A percentile compares a stretch with the other conserved stretches of the same genome.
phyloP scores from a whole-genome alignment of 768 basidiomycete genomes.

The Termitomyces bulborhizus region DNA sequence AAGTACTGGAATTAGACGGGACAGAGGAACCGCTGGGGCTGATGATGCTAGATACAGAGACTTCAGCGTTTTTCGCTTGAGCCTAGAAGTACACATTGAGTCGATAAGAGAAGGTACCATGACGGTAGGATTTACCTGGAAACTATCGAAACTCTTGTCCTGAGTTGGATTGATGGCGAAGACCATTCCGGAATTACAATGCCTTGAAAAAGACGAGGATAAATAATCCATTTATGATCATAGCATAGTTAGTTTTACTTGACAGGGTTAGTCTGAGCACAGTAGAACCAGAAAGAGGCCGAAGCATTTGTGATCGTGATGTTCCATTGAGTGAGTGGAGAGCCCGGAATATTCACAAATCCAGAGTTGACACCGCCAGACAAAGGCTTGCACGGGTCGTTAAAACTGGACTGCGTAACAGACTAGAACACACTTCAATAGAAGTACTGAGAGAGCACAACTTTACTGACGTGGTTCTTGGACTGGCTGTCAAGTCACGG shows the following conservation, averaged over 20 bases:
- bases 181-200: slow-evolving; percentile 54
- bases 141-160: slow-evolving; percentile 39
- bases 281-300: slow-evolving; percentile 60
- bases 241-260: slow-evolving; percentile 12
- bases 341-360: slow-evolving; percentile 32
- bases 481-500: slow-evolving; percentile 20
- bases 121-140: slow-evolving; percentile 28
- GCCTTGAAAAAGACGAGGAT: slow-evolving; percentile 20
- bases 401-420: slow-evolving; percentile 57
- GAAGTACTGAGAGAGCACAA: not conserved
- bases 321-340: not conserved
- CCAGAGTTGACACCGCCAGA: slow-evolving; percentile 45
- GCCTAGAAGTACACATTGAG: slow-evolving; percentile 1
- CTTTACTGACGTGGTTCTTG: slow-evolving; percentile 33
- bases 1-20: not conserved
- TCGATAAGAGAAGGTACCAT: not conserved
- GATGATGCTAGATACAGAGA: not conserved
- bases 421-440: slow-evolving; percentile 26
- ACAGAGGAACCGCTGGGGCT: not conserved
- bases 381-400: slow-evolving; percentile 39
- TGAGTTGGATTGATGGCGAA: slow-evolving; percentile 51
- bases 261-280: slow-evolving; percentile 34
- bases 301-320: slow-evolving; percentile 38
- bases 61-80: slow-evolving; percentile 6
- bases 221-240: not conserved